Evolutionary conservation across 75 land plant species (phyloP).

Genomic region (Selaginella tamariscina): DNA sequence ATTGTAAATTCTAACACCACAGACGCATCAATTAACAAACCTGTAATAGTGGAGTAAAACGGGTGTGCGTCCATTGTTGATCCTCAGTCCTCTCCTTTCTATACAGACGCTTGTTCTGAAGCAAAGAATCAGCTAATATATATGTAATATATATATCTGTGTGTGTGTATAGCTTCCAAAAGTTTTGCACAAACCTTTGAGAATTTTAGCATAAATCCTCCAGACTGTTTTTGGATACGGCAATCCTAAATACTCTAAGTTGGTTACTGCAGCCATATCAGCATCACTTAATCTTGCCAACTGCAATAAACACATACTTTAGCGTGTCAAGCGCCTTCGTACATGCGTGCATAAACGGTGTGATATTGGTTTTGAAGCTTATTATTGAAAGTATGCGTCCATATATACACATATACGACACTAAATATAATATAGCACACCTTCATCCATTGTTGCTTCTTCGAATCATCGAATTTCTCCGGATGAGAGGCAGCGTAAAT

Average conservation of each 20-base stretch:
- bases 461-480: conserved; percentile 80
- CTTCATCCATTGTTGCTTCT: conserved; percentile 72
- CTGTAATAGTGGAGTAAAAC: conserved; percentile 1
- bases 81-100: conserved; percentile 8
- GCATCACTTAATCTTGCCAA: conserved; percentile 63
- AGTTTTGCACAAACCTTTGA: too few relatives aligned
- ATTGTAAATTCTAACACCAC: neutral
- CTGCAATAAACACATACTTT: conserved; percentile 26
- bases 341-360: too few relatives aligned
- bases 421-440: conserved; percentile 24
- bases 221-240: conserved; percentile 56
- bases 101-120: neutral
- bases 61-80: neutral
- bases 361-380: too few relatives aligned
- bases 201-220: conserved; percentile 72
- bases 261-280: conserved; percentile 74
- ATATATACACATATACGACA: conserved; percentile 1
- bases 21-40: neutral
- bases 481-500: conserved; percentile 88
- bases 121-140: neutral
- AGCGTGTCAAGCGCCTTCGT: neutral
- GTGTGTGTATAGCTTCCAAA: too few relatives aligned
- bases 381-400: too few relatives aligned
- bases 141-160: neutral
- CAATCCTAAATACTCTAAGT: conserved; percentile 63